These are phyloP conservation scores for Przewalskia tangutica DNA, from an alignment of 257 asterid genomes.

Conservation along the genomic window DNA sequence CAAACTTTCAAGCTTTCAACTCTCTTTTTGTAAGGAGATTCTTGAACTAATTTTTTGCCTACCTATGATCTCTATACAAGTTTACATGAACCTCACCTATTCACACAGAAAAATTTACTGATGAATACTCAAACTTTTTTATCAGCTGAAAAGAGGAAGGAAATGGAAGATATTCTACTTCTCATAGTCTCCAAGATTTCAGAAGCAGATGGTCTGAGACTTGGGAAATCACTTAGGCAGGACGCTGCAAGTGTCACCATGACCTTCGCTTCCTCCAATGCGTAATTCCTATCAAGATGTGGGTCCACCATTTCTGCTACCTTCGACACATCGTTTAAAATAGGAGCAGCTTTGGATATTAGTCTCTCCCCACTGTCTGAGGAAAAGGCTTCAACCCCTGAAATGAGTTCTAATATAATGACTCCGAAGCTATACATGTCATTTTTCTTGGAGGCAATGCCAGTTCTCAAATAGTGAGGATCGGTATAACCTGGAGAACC, in stretches of 20 bases:
- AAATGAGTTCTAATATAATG: slow-evolving; percentile 45
- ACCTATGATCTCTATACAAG: not conserved
- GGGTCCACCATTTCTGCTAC: slow-evolving; percentile 50
- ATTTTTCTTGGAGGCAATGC: slow-evolving; percentile 55
- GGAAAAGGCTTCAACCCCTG: slow-evolving; percentile 49
- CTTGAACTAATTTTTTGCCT: not conserved
- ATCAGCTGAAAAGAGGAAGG: not conserved
- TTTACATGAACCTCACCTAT: not conserved
- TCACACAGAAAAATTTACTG: not conserved
- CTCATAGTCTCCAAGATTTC: slow-evolving; percentile 29
- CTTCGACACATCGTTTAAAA: slow-evolving; percentile 27
- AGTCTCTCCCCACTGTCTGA: slow-evolving; percentile 37
- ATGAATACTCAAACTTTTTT: not conserved
- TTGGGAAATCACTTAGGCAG: slow-evolving; percentile 39
- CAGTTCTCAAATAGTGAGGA: slow-evolving; percentile 56
- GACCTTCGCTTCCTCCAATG: slow-evolving; percentile 37
- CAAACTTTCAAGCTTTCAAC: not conserved
- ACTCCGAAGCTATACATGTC: slow-evolving; percentile 64
- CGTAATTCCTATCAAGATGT: slow-evolving; percentile 24
- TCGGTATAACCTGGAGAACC: slow-evolving; percentile 81
- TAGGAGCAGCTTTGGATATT: slow-evolving; percentile 24
- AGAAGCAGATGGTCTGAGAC: slow-evolving; percentile 50
- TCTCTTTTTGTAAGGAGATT: not conserved
- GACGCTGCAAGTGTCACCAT: slow-evolving; percentile 37
- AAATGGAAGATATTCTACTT: slow-evolving; percentile 11